A percentile compares a stretch with the other conserved stretches of the same genome.
Conservation (phyloP, 257 asterid species). For the Solanum paucissectum region DNA sequence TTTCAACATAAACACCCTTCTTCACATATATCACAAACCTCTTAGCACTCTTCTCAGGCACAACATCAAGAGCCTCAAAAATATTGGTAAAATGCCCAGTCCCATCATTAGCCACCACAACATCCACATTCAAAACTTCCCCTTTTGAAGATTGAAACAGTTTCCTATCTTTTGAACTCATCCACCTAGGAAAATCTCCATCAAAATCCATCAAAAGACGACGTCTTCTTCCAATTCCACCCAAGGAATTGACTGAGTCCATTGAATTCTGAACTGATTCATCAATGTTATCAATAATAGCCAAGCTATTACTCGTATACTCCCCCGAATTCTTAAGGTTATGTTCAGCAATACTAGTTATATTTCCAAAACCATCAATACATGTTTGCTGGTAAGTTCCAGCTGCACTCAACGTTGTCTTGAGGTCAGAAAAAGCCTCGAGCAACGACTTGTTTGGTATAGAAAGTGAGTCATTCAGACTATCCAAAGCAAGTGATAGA, state of each 20-base stretch:
- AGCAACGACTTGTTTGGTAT: neutral
- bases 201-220: slow-evolving; percentile 9
- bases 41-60: neutral
- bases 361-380: slow-evolving; percentile 8
- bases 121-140: neutral
- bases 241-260: neutral
- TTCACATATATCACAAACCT: slow-evolving; percentile 8
- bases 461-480: slow-evolving; percentile 12
- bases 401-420: slow-evolving; percentile 19
- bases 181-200: slow-evolving; percentile 2
- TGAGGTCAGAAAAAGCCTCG: slow-evolving; percentile 10
- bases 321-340: slow-evolving; percentile 11
- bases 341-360: neutral
- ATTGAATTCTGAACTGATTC: neutral
- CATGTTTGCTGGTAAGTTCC: slow-evolving; percentile 23
- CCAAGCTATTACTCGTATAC: slow-evolving; percentile 19
- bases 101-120: slow-evolving; percentile 16
- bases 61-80: neutral
- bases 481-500: slow-evolving; percentile 27
- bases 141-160: neutral
- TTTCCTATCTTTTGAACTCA: slow-evolving; percentile 9
- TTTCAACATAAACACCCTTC: slow-evolving; percentile 4
- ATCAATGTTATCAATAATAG: slow-evolving; percentile 8
- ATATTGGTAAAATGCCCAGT: slow-evolving; percentile 3
- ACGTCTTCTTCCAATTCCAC: slow-evolving; percentile 5